Evolutionary conservation across 2,329 filamentous ascomycete species (phyloP).

Genomic region (Emmonsiellopsis sp.): DNA sequence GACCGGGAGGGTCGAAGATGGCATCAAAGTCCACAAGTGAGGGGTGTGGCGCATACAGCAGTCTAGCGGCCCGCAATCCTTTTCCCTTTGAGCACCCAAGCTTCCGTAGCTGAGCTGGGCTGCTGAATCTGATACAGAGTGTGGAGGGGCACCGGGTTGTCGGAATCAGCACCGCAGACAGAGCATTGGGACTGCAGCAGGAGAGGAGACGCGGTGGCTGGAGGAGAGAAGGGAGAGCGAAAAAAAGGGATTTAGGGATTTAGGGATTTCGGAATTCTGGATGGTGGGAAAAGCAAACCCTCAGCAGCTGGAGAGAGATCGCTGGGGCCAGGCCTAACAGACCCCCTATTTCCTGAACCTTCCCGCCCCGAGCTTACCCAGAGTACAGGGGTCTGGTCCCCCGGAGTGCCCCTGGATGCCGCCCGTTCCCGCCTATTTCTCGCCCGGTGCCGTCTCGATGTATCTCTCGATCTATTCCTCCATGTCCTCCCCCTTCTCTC

Average conservation of each 20-base stretch:
- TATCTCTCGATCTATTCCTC: not conserved
- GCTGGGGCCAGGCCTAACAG: not conserved
- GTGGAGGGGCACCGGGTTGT: not conserved
- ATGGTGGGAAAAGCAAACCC: not conserved
- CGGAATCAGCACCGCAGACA: not conserved
- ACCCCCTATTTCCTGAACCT: not conserved
- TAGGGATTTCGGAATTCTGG: not conserved
- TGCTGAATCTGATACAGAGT: not conserved
- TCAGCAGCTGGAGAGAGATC: not conserved
- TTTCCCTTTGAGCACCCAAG: not conserved
- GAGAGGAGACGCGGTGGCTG: not conserved
- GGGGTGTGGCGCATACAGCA: conserved; percentile 1
- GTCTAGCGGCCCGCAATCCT: not conserved
- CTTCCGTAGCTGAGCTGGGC: not conserved
- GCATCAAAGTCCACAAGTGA: not conserved
- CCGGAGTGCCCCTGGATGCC: not conserved
- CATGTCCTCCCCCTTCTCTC: not conserved
- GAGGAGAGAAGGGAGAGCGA: not conserved
- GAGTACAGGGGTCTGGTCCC: not conserved
- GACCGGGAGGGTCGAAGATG: not conserved
- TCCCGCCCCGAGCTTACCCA: not conserved
- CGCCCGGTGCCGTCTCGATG: not conserved
- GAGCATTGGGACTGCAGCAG: not conserved
- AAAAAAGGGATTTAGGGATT: not conserved
- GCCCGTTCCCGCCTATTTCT: not conserved